phyloP scores from a whole-genome alignment of 495 filamentous ascomycete genomes.

The Trichoderma reesei region DNA sequence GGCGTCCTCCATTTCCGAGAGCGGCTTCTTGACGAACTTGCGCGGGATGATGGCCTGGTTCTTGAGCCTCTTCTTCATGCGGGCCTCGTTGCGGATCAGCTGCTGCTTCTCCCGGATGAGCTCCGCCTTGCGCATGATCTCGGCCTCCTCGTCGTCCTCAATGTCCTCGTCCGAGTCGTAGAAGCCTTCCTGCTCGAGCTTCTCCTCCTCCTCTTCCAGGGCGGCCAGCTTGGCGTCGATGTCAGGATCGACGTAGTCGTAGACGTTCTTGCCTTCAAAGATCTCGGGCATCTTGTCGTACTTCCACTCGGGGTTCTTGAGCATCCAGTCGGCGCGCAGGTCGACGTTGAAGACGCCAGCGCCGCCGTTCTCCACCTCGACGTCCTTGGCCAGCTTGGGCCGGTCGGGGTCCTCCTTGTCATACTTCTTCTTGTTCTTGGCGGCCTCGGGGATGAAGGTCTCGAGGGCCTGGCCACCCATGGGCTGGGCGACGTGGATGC shows the following conservation, averaged over 20 bases:
- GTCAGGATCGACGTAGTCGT: constrained; percentile 93
- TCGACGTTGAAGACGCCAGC: constrained; percentile 93
- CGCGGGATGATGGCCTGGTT: constrained; percentile 88
- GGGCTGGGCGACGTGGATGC: constrained; percentile 93
- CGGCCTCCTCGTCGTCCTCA: constrained; percentile 76
- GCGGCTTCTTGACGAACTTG: constrained; percentile 58
- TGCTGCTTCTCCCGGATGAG: constrained; percentile 86
- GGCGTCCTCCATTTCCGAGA: constrained; percentile 74
- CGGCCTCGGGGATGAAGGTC: constrained; percentile 79
- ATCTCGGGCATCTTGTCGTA: constrained; percentile 91
- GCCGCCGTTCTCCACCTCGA: constrained; percentile 88
- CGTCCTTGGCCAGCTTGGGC: constrained; percentile 66
- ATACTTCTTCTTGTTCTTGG: constrained; percentile 73
- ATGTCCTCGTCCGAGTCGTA: constrained; percentile 62
- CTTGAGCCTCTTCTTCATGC: constrained; percentile 89
- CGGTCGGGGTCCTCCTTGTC: constrained; percentile 80
- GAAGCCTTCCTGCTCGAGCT: constrained; percentile 73
- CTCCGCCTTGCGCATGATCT: constrained; percentile 82
- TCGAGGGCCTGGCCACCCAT: constrained; percentile 68
- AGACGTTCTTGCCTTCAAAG: constrained; percentile 89
- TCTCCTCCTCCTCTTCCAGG: constrained; percentile 90
- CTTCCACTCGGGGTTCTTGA: constrained; percentile 85
- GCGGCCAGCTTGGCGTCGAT: constrained; percentile 86
- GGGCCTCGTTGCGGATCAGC: constrained; percentile 81
- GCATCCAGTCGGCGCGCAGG: constrained; percentile 72